Percentiles rank a stretch among this genome's conserved stretches.
phyloP scores from a whole-genome alignment of 2,329 filamentous ascomycete genomes.

The Myotisia sp. region DNA sequence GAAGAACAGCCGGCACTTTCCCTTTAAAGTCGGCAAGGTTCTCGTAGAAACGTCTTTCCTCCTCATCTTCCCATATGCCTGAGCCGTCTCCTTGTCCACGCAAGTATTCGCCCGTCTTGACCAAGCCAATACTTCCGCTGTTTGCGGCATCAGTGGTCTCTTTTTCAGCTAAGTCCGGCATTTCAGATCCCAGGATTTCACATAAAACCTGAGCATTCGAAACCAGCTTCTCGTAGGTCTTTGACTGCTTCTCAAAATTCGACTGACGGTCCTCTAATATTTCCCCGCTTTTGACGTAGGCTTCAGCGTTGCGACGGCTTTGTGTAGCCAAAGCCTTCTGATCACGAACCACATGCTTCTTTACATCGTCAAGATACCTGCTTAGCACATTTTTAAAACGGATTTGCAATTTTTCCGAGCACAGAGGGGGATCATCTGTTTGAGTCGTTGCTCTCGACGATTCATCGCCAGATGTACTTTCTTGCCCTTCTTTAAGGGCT shows the following conservation, averaged over 20 bases:
- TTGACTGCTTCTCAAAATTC: conserved; percentile 87
- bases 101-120: conserved; percentile 87
- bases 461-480: conserved; percentile 38
- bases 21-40: conserved; percentile 90
- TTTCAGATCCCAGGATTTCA: conserved; percentile 74
- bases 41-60: conserved; percentile 95
- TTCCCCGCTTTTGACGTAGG: conserved; percentile 95
- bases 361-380: conserved; percentile 87
- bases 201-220: conserved; percentile 83
- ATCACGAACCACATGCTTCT: conserved; percentile 72
- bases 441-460: conserved; percentile 32
- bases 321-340: conserved; percentile 79
- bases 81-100: conserved; percentile 78
- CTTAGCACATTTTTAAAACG: conserved; percentile 74
- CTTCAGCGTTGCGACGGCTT: conserved; percentile 87
- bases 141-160: conserved; percentile 52
- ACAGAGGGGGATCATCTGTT: conserved; percentile 57
- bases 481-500: conserved; percentile 34
- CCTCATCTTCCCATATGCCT: conserved; percentile 97
- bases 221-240: conserved; percentile 78
- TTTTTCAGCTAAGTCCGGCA: conserved; percentile 82
- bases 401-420: conserved; percentile 61
- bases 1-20: conserved; percentile 81
- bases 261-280: conserved; percentile 95
- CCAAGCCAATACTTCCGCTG: conserved; percentile 72